These are phyloP conservation scores for Apiospora pterosperma DNA, from an alignment of 2,329 filamentous ascomycete species.

Conservation along the genomic window DNA sequence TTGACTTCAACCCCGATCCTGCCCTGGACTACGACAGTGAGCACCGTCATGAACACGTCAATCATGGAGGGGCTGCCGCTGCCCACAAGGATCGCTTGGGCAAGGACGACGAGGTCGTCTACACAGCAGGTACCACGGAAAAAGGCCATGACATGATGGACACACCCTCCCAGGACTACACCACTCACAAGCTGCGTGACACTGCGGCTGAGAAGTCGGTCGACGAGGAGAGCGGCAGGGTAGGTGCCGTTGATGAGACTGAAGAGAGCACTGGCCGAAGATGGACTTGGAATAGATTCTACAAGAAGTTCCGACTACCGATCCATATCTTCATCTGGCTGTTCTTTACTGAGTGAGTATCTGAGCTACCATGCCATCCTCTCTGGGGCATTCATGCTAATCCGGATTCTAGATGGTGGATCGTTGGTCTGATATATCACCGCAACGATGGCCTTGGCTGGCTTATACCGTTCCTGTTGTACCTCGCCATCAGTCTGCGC, in stretches of 20 bases:
- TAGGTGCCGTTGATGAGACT: constrained; percentile 18
- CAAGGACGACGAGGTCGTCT: constrained; percentile 42
- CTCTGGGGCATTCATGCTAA: background rate
- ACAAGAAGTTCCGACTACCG: constrained; percentile 39
- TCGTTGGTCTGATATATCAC: constrained; percentile 56
- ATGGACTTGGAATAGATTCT: constrained; percentile 32
- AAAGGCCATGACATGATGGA: constrained; percentile 35
- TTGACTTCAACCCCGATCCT: constrained; percentile 20
- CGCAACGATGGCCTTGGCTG: constrained; percentile 69
- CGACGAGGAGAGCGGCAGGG: constrained; percentile 26
- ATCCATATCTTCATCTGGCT: constrained; percentile 42
- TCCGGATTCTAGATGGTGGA: constrained; percentile 33
- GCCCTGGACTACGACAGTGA: constrained; percentile 34
- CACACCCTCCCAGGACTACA: constrained; percentile 34
- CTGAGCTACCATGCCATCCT: background rate
- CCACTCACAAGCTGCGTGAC: constrained; percentile 34
- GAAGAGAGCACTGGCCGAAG: constrained; percentile 17
- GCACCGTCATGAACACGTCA: constrained; percentile 39
- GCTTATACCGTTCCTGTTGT: constrained; percentile 81
- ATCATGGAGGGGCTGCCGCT: constrained; percentile 35
- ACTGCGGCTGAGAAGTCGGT: constrained; percentile 25
- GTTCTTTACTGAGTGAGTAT: constrained; percentile 32
- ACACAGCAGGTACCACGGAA: constrained; percentile 38
- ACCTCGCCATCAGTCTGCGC: constrained; percentile 70
- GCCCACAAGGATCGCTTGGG: constrained; percentile 17